Evolutionary conservation across 257 asterid genomes (phyloP).

Genomic region (Solanum bulbocastanum): DNA sequence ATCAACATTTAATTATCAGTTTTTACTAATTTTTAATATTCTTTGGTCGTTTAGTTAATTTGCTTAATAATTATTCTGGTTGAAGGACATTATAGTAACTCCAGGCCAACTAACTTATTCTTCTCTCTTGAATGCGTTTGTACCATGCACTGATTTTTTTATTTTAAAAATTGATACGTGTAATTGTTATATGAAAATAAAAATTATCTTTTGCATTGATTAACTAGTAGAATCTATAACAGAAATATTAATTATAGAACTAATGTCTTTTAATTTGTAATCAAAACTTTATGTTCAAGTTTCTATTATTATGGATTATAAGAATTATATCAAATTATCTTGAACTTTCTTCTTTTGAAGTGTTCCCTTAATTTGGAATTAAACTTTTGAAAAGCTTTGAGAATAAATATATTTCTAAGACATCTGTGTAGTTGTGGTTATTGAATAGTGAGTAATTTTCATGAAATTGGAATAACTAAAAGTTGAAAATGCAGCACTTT

Average conservation of each 20-base stretch:
- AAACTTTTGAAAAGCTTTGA: neutral
- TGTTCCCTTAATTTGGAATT: neutral
- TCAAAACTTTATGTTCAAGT: neutral
- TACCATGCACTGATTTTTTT: neutral
- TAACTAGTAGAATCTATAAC: too few species aligned
- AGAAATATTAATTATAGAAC: too few species aligned
- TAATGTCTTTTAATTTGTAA: neutral
- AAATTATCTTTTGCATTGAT: neutral
- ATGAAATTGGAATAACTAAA: neutral
- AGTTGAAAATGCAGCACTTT: neutral
- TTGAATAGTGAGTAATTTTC: neutral
- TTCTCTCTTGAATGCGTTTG: neutral
- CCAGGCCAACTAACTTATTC: neutral
- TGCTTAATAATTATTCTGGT: neutral
- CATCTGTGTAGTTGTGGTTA: neutral
- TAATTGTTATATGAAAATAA: neutral
- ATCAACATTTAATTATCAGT: neutral
- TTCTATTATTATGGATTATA: neutral
- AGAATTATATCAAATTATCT: neutral
- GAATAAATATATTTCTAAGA: neutral
- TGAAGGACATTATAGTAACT: neutral
- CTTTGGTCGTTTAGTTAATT: neutral
- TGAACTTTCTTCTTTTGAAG: neutral
- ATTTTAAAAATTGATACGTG: neutral
- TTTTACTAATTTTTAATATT: neutral